phyloP scores from a whole-genome alignment of 495 filamentous ascomycete genomes.

The Trichocladium uniseriatum region DNA sequence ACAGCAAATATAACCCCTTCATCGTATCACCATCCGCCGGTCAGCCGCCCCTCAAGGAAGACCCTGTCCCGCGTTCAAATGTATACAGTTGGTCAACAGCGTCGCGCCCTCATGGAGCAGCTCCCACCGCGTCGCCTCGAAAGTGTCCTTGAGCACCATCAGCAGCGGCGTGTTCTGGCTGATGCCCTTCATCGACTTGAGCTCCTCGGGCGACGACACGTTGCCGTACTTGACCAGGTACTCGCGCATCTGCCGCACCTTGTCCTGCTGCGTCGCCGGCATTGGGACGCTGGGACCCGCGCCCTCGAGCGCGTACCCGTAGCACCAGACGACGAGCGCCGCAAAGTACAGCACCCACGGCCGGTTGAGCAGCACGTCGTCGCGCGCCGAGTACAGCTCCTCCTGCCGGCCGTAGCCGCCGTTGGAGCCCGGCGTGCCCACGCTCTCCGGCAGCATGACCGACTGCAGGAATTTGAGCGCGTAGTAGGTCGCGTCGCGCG shows the following conservation, averaged over 20 bases:
- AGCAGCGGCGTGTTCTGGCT: constrained; percentile 79
- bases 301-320: constrained; percentile 87
- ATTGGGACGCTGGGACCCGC: constrained; percentile 44
- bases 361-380: constrained; percentile 84
- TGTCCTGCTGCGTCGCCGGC: constrained; percentile 50
- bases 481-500: constrained; percentile 89
- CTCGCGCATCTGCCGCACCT: constrained; percentile 65
- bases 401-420: constrained; percentile 24
- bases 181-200: constrained; percentile 63
- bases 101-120: constrained; percentile 76
- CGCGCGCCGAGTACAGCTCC: constrained; percentile 63
- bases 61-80: constrained; percentile 35
- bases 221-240: constrained; percentile 68
- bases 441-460: constrained; percentile 55
- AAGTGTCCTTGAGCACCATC: constrained; percentile 71
- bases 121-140: constrained; percentile 81
- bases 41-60: not conserved
- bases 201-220: constrained; percentile 70
- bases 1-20: no score
- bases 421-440: constrained; percentile 23
- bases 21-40: not conserved
- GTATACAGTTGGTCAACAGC: constrained; percentile 70
- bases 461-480: constrained; percentile 78
- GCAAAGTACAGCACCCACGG: constrained; percentile 98
- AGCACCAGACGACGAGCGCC: constrained; percentile 86